Conservation (phyloP, 345 rosid species). For the Fremontodendron californicum region DNA sequence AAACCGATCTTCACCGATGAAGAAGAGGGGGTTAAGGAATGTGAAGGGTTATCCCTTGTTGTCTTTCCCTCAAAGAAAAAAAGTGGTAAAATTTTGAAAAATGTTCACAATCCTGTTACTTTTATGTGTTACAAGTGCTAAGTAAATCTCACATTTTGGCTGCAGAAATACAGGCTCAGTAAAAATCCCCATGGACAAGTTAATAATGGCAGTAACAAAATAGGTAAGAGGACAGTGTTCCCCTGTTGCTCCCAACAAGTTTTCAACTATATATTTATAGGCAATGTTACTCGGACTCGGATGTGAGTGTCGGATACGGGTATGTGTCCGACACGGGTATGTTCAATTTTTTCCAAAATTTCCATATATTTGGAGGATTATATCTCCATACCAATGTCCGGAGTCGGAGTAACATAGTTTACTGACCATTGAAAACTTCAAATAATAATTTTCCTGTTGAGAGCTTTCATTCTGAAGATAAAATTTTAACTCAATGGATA, state of each 20-base stretch:
- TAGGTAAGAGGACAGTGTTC: conserved; percentile 34
- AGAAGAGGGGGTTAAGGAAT: neutral
- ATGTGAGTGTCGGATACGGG: neutral
- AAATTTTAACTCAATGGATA: conserved; percentile 17
- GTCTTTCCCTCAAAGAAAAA: neutral
- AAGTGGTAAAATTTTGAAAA: no score
- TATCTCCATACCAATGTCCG: no score
- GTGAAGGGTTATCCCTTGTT: neutral
- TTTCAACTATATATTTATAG: neutral
- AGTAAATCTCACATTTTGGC: conserved; percentile 13
- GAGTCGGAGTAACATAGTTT: no score
- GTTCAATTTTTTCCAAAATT: no score
- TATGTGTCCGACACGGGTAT: neutral
- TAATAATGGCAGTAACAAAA: conserved; percentile 53
- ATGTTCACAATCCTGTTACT: neutral
- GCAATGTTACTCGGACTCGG: neutral
- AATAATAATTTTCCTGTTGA: conserved; percentile 5
- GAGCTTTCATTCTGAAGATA: neutral
- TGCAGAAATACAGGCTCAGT: conserved; percentile 91
- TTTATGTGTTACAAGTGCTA: neutral
- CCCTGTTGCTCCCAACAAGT: neutral
- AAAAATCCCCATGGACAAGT: conserved; percentile 84
- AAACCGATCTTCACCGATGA: neutral
- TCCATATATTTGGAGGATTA: no score
- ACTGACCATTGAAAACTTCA: no score